Evolutionary conservation across 2,329 filamentous ascomycete species (phyloP), one percentile per base, ranked within the genome.

Genomic region (Penicillium digitatum): DNA sequence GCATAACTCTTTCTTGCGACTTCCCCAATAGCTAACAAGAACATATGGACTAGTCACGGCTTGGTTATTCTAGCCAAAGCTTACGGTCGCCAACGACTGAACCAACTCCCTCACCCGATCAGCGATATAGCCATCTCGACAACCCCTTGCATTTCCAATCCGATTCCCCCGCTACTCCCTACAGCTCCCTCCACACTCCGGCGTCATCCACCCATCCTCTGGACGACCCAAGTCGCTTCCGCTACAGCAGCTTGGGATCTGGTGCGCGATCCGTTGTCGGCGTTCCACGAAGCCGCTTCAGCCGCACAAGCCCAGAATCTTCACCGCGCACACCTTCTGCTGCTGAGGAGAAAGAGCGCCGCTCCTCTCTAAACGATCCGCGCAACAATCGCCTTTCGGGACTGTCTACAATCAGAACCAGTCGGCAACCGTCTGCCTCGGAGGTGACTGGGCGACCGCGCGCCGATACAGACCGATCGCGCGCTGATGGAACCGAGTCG

Each of bases 401-500:
- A 9, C 60, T 71, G 34, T 72, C 69, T 29, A 69, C 66, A 3
- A 69, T 70, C 47, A 69, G 74, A 51, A 72, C 65, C 45, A 74
- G 66, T 48, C 72, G 70, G 44, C 69, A 72, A 31, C 61, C 63
- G 43, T 73, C 68, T n/a, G 62, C 54, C 45, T 74, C 67, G 34
- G 74, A 72, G 54, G 64, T 60, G 45, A 69, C 67, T 8, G 72
- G 73, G 53, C 69, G 66, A 52, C 66, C 60, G 46, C 71, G 59
- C 56, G 61, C 62, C 51, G 72, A 70, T 11, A 48, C 57, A n/a
- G 72, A 75, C 24, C 71, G 68, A 48, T 48, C 72, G 29, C 67
- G 70, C 49, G 64, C 69, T 20, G 86, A 92, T 66, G 87, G 87
- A 9, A 91, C 90, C 0, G 90, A 94, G 65, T 97, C 94, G 0